Evolutionary conservation across 345 rosid species (phyloP), one percentile per base, ranked within the genome.

Genomic region (Carallia pectinifolia): DNA sequence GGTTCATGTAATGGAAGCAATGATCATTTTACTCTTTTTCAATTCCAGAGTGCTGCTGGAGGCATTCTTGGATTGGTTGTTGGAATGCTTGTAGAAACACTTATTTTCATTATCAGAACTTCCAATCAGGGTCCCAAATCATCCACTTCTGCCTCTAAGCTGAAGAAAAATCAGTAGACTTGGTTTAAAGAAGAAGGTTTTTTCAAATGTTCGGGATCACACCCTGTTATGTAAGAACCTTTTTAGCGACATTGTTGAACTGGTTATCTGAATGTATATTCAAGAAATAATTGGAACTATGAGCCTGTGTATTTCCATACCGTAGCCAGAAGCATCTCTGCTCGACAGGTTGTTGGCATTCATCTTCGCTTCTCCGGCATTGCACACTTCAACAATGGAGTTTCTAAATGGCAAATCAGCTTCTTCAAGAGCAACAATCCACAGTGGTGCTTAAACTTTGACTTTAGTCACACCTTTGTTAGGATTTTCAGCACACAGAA

Each of bases 51-150:
- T 81, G 95, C 96, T 62, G 91, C 95, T 72, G 98, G 98, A 76
- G 98, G 97, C 58, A 87, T 94, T 72, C 91, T 94, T 69, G 97
- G 96, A 67, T 71, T 94, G 74, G 98, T 94, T 75, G 44, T 75
- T 9, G 96, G 86, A 39, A 94, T 94, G 98, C 95, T 94, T 36
- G 85, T 94, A 34, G 98, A 94, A 75, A 94, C 96, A 4, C 84
- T 94, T 78, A 85, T 91, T 55, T 94, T 91, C 82, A 87, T 94
- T 7, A 88, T 94, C 16, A 85, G 87, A 81, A 87, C 86, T 67
- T 85, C 96, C 29, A 77, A 59, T 75, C 88, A 68, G 74, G 88
- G 80, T 72, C 66, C 55, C 64, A 74, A 64, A 73, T 47, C 78
- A 40, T 67, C 81, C 15, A 71, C 82, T 55, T 48, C 85, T 31